Evolutionary conservation across 2,329 filamentous ascomycete species (phyloP).

Genomic region (Sordariomycetes sp.): DNA sequence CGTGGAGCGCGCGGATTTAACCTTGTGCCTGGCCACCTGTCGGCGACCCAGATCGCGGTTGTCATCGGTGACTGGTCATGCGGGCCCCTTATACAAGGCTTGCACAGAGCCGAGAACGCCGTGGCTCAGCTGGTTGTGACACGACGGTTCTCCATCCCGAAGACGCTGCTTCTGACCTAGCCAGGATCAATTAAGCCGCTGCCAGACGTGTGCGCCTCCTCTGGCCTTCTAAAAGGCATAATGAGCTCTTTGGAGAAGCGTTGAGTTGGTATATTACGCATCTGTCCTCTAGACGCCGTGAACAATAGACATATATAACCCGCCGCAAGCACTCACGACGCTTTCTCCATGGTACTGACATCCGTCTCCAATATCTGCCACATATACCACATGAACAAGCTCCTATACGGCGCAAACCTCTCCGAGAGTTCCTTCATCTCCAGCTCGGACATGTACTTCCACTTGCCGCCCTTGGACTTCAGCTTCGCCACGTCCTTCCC

Average conservation of each 20-base stretch:
- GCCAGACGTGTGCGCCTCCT: no score
- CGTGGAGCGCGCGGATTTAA: neutral
- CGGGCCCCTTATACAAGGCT: no score
- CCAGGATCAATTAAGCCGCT: no score
- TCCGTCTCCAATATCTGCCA: slow-evolving; percentile 80
- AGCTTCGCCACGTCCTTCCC: slow-evolving; percentile 77
- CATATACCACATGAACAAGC: slow-evolving; percentile 98
- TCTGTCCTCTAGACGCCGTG: neutral
- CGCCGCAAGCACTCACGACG: slow-evolving; percentile 9
- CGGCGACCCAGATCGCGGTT: neutral
- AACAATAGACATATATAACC: neutral
- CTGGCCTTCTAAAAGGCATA: no score
- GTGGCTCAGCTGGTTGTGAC: no score
- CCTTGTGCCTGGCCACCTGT: neutral
- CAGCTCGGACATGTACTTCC: slow-evolving; percentile 93
- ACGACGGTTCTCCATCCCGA: no score
- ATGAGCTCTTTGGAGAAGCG: no score
- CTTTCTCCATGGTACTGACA: slow-evolving; percentile 46
- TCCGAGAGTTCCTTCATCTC: slow-evolving; percentile 82
- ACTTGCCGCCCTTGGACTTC: slow-evolving; percentile 70
- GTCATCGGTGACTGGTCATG: no score
- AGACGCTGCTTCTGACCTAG: no score
- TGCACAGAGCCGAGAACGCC: no score
- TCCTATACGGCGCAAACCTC: slow-evolving; percentile 77
- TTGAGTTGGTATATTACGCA: no score